Percentiles rank a stretch among this genome's conserved stretches.
Evolutionary conservation across 2,329 filamentous ascomycete genomes (phyloP).

Genomic region (Aspergillus sp.): DNA sequence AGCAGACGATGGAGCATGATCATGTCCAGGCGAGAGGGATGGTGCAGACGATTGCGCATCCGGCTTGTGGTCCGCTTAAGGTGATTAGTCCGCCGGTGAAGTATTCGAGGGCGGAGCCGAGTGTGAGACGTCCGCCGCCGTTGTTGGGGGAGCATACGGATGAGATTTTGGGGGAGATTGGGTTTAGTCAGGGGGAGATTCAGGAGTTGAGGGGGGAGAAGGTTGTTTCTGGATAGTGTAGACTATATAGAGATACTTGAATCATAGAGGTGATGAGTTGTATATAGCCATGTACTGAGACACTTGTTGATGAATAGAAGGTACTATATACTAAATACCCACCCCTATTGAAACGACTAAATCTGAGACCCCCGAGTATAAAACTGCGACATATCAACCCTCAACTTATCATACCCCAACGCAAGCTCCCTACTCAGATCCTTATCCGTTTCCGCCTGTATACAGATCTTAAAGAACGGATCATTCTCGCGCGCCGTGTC

Average conservation of each 20-base stretch:
- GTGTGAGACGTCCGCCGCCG: slow-evolving; percentile 77
- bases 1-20: slow-evolving; percentile 76
- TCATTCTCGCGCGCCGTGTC: slow-evolving; percentile 37
- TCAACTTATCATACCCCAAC: slow-evolving; percentile 31
- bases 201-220: slow-evolving; percentile 63
- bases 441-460: slow-evolving; percentile 32
- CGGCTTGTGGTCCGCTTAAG: slow-evolving; percentile 78
- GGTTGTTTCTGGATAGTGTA: slow-evolving; percentile 48
- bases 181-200: slow-evolving; percentile 61
- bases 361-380: slow-evolving; percentile 13
- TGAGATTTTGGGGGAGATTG: slow-evolving; percentile 67
- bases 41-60: slow-evolving; percentile 85
- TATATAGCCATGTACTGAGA: too few relatives aligned
- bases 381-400: slow-evolving; percentile 35
- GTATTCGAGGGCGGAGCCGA: slow-evolving; percentile 78
- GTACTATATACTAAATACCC: too few relatives aligned
- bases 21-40: slow-evolving; percentile 81
- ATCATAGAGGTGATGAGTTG: too few relatives aligned
- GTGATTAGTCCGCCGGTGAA: slow-evolving; percentile 94
- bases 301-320: too few relatives aligned
- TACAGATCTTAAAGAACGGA: slow-evolving; percentile 35
- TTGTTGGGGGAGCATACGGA: slow-evolving; percentile 84
- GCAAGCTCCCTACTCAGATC: slow-evolving; percentile 23
- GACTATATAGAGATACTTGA: too few relatives aligned
- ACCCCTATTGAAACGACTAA: too few relatives aligned